Evolutionary conservation across 352 stramenopile species (phyloP), one percentile per base, ranked within the genome.

Genomic region (Globisporangium iwayamae): DNA sequence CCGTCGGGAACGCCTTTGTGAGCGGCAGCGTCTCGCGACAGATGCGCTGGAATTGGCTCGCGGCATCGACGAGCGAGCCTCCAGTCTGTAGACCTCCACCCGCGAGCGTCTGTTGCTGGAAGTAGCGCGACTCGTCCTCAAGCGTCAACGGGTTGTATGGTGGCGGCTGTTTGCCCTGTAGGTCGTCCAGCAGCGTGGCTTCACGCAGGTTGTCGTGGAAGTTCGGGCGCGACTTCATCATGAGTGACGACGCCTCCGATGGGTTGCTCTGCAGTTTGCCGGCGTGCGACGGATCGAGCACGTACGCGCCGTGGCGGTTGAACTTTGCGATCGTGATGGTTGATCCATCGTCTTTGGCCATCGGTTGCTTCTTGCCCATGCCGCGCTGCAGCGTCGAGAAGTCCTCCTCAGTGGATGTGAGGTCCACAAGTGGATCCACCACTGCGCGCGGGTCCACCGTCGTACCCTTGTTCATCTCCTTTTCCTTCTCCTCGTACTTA

Each of bases 321-420:
- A 96, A 96, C 73, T 96, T 96, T 62, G 83, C 77, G 57, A 96
- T 90, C 11, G 83, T 93, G 65, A 90, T 90, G 36, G 72, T 78
- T 10, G 64, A 78, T 14, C 69, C 72, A 48, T 91, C 78, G 16
- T 87, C 79, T 48, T 86, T 89, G 13, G 53, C 55, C 14, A 63
- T 70, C 0, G 56, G 63, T n/a, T 64, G 63, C 25, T 64, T 72
- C 48, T 62, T 76, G 62, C 14, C 38, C 38, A 43, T 56, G n/a
- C 13, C 53, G 30, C 11, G 68, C 61, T n/a, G 71, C 60, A 65
- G 75, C 68, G 61, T 85, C 71, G 41, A 86, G 51, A 9, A 69
- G 66, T 93, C 86, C 62, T 89, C 80, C 46, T 84, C 79, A 1
- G 85, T 94, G 11, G 79, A 65, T 14, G 83, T 90, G 18, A 94